Conservation (phyloP, 2,329 filamentous ascomycete species). For the Truncatella angustata region DNA sequence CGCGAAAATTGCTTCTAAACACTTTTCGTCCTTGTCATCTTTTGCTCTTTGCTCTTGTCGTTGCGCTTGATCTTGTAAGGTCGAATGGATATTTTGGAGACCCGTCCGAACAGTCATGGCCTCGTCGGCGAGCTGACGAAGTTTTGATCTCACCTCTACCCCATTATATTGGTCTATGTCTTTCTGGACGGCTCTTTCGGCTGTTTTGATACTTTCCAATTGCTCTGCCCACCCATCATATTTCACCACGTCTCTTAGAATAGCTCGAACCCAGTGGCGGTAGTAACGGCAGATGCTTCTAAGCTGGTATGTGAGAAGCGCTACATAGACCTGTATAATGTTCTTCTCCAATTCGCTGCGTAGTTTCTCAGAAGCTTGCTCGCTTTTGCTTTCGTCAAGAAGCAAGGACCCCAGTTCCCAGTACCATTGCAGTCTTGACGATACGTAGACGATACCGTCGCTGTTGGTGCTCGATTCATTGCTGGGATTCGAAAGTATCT, state of each 20-base stretch:
- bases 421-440: background rate
- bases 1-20: conserved; percentile 9
- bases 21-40: conserved; percentile 10
- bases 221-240: conserved; percentile 21
- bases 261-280: conserved; percentile 14
- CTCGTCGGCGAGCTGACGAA: too few species aligned
- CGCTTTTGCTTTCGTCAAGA: background rate
- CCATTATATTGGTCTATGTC: background rate
- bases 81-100: too few species aligned
- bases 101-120: too few species aligned
- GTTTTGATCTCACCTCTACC: too few species aligned
- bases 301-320: conserved; percentile 19
- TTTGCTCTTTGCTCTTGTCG: background rate
- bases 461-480: background rate
- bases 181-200: background rate
- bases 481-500: background rate
- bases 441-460: background rate
- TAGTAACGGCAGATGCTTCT: conserved; percentile 12
- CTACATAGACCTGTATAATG: conserved; percentile 11
- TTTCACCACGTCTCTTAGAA: conserved; percentile 23
- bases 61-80: too few species aligned
- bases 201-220: conserved; percentile 19
- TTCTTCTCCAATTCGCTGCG: background rate
- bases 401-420: background rate
- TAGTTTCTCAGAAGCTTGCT: background rate